phyloP scores from a whole-genome alignment of 208 protist species.

The Wallacemonas rigidus region DNA sequence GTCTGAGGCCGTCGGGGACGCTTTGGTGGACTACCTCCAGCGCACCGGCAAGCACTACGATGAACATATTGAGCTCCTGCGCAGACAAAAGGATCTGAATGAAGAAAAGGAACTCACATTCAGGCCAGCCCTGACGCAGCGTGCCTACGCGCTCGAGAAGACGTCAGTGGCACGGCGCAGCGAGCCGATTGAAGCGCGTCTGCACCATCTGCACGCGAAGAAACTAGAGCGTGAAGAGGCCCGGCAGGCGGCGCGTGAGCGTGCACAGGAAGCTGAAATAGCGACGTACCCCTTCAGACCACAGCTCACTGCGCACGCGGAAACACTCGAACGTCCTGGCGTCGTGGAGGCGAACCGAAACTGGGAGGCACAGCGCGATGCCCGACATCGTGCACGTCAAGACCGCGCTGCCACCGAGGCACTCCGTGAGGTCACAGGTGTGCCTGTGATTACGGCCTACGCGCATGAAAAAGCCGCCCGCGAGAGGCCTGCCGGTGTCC shows the following conservation, averaged over 20 bases:
- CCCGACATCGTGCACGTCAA: constrained; percentile 28
- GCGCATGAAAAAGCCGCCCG: constrained; percentile 39
- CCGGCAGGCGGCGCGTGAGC: constrained; percentile 27
- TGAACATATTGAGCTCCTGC: constrained; percentile 68
- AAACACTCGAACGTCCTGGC: constrained; percentile 22
- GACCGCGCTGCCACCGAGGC: constrained; percentile 37
- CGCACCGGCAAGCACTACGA: constrained; percentile 56
- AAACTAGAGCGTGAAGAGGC: constrained; percentile 33
- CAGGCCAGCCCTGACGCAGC: constrained; percentile 46
- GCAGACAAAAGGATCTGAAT: constrained; percentile 39
- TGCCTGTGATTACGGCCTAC: constrained; percentile 59
- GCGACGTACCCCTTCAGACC: constrained; percentile 37
- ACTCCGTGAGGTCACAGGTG: constrained; percentile 29
- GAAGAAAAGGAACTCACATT: constrained; percentile 52
- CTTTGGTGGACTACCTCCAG: constrained; percentile 74
- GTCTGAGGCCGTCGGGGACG: background rate
- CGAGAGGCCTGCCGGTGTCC: constrained; percentile 24
- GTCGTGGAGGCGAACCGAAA: constrained; percentile 17
- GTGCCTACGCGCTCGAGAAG: constrained; percentile 41
- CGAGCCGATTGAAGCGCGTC: constrained; percentile 52
- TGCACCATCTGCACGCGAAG: constrained; percentile 57
- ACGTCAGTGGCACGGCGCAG: constrained; percentile 31
- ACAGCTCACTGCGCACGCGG: constrained; percentile 39
- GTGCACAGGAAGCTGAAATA: constrained; percentile 23
- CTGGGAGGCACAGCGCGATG: constrained; percentile 53